Evolutionary conservation across 2,329 filamentous ascomycete species (phyloP).

Genomic region (Talaromyces sp.): DNA sequence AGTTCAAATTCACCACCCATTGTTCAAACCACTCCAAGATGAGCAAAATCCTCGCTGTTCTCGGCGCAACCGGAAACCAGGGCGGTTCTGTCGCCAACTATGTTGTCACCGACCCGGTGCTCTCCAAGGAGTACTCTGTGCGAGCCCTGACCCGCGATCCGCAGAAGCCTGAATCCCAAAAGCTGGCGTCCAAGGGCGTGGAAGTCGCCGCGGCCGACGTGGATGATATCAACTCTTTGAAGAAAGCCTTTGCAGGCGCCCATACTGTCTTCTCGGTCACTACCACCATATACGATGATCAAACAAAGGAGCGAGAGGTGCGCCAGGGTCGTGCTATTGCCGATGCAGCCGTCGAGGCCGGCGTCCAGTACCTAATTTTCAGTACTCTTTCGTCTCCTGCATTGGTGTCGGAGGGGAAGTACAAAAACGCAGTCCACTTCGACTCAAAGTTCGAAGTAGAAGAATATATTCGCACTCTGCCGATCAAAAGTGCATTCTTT

Average conservation of each 20-base stretch:
- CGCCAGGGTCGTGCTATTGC: constrained; percentile 22
- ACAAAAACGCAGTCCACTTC: constrained; percentile 44
- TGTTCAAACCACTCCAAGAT: constrained; percentile 9
- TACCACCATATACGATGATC: constrained; percentile 24
- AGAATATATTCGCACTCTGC: constrained; percentile 47
- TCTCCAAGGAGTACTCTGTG: constrained; percentile 47
- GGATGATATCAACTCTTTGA: constrained; percentile 41
- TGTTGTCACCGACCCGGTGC: constrained; percentile 39
- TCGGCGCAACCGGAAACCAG: constrained; percentile 58
- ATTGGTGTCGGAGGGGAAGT: constrained; percentile 27
- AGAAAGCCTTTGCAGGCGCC: constrained; percentile 42
- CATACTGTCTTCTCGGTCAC: constrained; percentile 51
- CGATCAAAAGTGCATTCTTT: constrained; percentile 50
- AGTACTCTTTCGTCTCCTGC: constrained; percentile 18
- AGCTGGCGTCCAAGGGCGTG: constrained; percentile 42
- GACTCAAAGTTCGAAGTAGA: constrained; percentile 55
- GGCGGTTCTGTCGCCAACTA: constrained; percentile 51
- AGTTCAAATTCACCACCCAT: neutral
- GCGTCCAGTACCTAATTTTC: constrained; percentile 27
- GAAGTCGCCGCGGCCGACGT: constrained; percentile 52
- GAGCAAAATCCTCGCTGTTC: constrained; percentile 43
- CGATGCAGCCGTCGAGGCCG: constrained; percentile 23
- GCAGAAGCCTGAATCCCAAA: constrained; percentile 40
- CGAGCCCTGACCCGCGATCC: constrained; percentile 53
- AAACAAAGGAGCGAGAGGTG: constrained; percentile 22